Evolutionary conservation across 2,329 filamentous ascomycete genomes (phyloP), one percentile per base, ranked within the genome.

Genomic region (Monosporascus sp.): DNA sequence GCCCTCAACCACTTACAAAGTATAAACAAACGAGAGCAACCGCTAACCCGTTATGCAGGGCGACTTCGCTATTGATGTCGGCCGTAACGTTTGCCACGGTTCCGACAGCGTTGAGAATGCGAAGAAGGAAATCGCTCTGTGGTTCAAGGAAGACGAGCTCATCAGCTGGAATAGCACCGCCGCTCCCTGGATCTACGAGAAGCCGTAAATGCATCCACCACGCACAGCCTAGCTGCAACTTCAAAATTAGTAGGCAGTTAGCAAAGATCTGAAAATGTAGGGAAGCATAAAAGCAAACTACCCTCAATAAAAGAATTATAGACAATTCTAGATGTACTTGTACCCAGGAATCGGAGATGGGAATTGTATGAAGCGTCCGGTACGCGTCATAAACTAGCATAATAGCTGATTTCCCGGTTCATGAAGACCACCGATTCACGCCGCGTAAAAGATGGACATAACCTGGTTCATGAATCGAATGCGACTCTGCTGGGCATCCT

Each of bases 81-180:
- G 94, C 80, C 91, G 93, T 77, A 99, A 99, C 84, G 91, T 97
- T 81, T 97, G 93, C 90, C 94, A 99, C 87, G 94, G 94, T 75
- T 97, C 91, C 77, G 94, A 99, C 85, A 86, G 83, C 74, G 93
- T 99, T 78, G 94, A 99, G 86, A 96, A 85, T 82, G 94, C 94
- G 79, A 85, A 97, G 88, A 97, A 97, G 90, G 94, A 99, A 84
- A 99, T 99, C 74, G 88, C 87, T 70, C 87, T 97, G 73, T 99
- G 94, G 94, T 99, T 99, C 89, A 86, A 88, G 78, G 81, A 89
- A 66, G 86, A 85, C 66, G 94, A 97, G 77, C 73, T 96, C 71
- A 77, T 91, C 77, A 82, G 73, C 78, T 97, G 89, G 85, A 93
- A 94, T 84, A 80, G 81, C 65, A 81, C 89, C 73, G 83, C 90